Percentiles rank a stretch among this genome's conserved stretches.
phyloP scores from a whole-genome alignment of 1,139 yeast genomes.

The Diutina catenulata region DNA sequence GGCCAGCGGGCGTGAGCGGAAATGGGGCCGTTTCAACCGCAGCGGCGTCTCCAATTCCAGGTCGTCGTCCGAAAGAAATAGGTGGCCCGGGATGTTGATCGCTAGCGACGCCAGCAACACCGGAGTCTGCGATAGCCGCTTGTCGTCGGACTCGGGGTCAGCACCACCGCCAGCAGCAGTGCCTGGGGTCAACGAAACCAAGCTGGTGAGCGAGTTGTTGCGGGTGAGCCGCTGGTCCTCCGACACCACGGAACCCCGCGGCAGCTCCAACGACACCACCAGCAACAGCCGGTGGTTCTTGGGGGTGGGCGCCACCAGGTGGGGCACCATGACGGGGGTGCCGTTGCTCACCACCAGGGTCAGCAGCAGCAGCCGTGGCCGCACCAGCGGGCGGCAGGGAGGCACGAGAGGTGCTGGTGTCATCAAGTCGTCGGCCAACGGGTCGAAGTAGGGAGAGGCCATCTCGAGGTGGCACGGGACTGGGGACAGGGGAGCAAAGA shows the following conservation, averaged over 20 bases:
- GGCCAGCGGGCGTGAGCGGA: too few relatives aligned
- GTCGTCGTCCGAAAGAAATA: constrained; percentile 4
- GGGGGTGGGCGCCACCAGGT: background rate
- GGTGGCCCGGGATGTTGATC: background rate
- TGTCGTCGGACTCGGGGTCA: background rate
- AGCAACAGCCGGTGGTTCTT: constrained; percentile 4
- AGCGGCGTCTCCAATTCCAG: constrained; percentile 4
- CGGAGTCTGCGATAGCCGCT: background rate
- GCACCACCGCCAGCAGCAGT: background rate
- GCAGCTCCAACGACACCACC: constrained; percentile 5
- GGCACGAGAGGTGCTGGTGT: background rate
- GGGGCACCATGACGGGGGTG: background rate
- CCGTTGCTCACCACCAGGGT: constrained; percentile 1
- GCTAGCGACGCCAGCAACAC: background rate
- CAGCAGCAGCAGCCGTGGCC: constrained; percentile 5
- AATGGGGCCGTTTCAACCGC: background rate
- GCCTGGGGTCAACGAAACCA: background rate
- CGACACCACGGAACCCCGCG: background rate
- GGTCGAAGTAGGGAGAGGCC: too few relatives aligned
- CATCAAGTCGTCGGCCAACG: constrained; percentile 1
- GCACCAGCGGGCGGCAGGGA: background rate
- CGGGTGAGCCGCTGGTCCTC: constrained; percentile 4
- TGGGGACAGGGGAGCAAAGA: too few relatives aligned
- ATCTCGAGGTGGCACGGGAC: too few relatives aligned
- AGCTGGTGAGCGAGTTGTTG: constrained; percentile 1